Conservation (phyloP, 768 basidiomycete species). For the Psilocybe subaeruginosa region DNA sequence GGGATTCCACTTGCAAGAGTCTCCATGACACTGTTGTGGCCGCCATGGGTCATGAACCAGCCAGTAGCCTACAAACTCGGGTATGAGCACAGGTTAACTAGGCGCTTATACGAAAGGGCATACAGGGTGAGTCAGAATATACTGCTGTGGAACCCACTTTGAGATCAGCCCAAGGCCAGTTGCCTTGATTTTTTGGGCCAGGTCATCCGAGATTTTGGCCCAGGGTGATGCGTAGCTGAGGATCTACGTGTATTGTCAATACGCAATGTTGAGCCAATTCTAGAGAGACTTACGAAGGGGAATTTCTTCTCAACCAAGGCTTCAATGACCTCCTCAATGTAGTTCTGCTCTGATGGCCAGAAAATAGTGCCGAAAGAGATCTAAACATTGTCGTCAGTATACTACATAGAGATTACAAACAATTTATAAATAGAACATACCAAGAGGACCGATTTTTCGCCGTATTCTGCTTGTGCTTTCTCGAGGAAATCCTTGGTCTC, state of each 20-base stretch:
- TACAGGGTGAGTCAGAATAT: constrained; percentile 3
- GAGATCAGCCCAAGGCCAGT: neutral
- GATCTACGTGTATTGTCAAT: neutral
- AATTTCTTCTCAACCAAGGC: constrained; percentile 15
- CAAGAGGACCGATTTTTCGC: constrained; percentile 13
- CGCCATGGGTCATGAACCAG: constrained; percentile 20
- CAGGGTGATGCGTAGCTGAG: constrained; percentile 11
- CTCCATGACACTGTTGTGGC: constrained; percentile 17
- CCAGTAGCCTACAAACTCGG: constrained; percentile 13
- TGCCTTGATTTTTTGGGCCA: neutral
- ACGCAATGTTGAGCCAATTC: neutral
- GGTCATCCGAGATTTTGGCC: neutral
- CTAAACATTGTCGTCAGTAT: neutral
- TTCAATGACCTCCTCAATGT: constrained; percentile 13
- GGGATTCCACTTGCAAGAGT: constrained; percentile 14
- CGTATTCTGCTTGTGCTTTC: neutral
- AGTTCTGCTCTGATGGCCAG: constrained; percentile 7
- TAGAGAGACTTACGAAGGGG: constrained; percentile 11
- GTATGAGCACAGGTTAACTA: neutral
- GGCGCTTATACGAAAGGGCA: neutral
- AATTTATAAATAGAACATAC: constrained; percentile 1
- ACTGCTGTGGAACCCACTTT: constrained; percentile 6
- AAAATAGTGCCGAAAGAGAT: constrained; percentile 15
- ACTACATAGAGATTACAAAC: neutral
- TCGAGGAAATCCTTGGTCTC: constrained; percentile 9